Base-by-base conservation (phyloP, 345 rosid species). In the Citrus glauca region DNA sequence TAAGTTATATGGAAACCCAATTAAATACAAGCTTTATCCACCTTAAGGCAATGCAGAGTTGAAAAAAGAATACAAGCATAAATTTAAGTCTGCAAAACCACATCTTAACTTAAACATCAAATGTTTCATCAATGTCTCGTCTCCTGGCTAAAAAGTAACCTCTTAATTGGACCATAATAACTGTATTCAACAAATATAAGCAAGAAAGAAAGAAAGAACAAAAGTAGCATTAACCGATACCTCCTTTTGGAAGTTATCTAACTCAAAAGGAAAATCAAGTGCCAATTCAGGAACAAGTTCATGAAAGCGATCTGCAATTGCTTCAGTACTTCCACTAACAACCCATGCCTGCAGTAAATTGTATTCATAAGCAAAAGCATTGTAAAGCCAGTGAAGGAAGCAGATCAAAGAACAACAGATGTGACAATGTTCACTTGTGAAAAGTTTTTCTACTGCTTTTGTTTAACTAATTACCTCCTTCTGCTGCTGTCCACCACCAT, bases 281-380 rank as follows among this genome's bases (percentile, higher is more conserved):
- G 98, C 99, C 90, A 87, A 85, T 81, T 95, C 97, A 74, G 99
- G 97, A 84, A 95, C 93, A 72, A 95, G 94, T 78, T 95, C 91
- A 78, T 85, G 16, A 82, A 95, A 93, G 79, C 74, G 87, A 77
- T 91, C 89, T 7, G 92, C 92, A 84, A 95, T 95, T 86, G 85
- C 86, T 84, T 89, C 91, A 85, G 81, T 81, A 79, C 86, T 85
- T 85, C 88, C 96, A 82, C 77, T 80, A 72, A 89, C 85, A 83
- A 95, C 96, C 94, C 91, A 91, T 55, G 87, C 91, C 98, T 93
- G 89, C 83, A 81, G 81, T 66, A 79, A 69, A 56, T 59, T 59
- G 55, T 62, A 77, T 66, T 77, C 81, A 35, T 45, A 9, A 72
- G 80, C 55, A 62, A 72, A 62, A 78, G 64, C 35, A 64, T 59